Conservation (phyloP, 2,329 filamentous ascomycete genomes). For the Pseudogymnoascus sp. region DNA sequence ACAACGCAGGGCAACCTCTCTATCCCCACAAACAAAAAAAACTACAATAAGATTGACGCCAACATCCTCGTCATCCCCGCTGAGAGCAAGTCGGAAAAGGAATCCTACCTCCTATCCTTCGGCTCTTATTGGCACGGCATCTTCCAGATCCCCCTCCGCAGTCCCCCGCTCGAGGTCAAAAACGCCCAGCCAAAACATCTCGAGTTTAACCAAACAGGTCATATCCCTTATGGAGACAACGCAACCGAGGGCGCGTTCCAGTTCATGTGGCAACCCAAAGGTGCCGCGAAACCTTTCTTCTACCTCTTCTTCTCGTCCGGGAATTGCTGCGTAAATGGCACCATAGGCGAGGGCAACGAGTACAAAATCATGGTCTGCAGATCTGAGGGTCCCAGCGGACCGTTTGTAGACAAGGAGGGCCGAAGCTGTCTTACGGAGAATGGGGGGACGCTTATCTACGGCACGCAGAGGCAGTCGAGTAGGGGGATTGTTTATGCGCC, state of each 20-base stretch:
- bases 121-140: slow-evolving; percentile 63
- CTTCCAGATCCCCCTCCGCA: slow-evolving; percentile 48
- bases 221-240: slow-evolving; percentile 48
- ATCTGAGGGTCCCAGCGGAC: slow-evolving; percentile 42
- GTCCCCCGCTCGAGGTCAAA: slow-evolving; percentile 26
- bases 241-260: slow-evolving; percentile 41
- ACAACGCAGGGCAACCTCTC: slow-evolving; percentile 50
- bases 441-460: slow-evolving; percentile 41
- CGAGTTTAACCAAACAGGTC: slow-evolving; percentile 43
- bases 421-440: neutral
- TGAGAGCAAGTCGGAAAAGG: neutral
- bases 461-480: slow-evolving; percentile 45
- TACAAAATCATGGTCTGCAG: slow-evolving; percentile 61
- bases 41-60: slow-evolving; percentile 55
- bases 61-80: slow-evolving; percentile 40
- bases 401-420: slow-evolving; percentile 32
- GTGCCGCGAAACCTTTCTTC: slow-evolving; percentile 36
- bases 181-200: slow-evolving; percentile 37
- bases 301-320: slow-evolving; percentile 59
- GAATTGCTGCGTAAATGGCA: slow-evolving; percentile 54
- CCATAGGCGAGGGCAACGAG: slow-evolving; percentile 42
- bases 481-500: slow-evolving; percentile 57
- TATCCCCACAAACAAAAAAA: slow-evolving; percentile 36
- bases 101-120: slow-evolving; percentile 47
- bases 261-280: slow-evolving; percentile 30